Percentiles rank a stretch among this genome's conserved stretches.
Evolutionary conservation across 345 rosid species (phyloP).

Genomic region (Melaleuca alternifolia): DNA sequence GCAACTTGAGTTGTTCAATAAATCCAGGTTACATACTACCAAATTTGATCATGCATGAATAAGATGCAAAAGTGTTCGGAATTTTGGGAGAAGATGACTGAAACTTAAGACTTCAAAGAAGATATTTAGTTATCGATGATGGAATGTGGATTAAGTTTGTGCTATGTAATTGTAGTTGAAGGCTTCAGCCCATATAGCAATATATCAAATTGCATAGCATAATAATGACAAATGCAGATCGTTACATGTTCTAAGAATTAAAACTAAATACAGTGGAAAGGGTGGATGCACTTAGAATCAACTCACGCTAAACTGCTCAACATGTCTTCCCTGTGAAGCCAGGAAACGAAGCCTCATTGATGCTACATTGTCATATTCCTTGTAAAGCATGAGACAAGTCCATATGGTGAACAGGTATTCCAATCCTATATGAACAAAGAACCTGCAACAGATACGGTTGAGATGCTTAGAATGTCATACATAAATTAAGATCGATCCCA

Average conservation of each 20-base stretch:
- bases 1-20: not conserved
- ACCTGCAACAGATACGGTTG: slow-evolving; percentile 31
- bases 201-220: not conserved
- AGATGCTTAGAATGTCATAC: not conserved
- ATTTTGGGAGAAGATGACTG: not conserved
- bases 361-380: slow-evolving; percentile 68
- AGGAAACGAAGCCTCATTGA: slow-evolving; percentile 72
- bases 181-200: not conserved
- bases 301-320: slow-evolving; percentile 94
- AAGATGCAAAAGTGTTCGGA: not conserved
- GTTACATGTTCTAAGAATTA: not conserved
- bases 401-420: slow-evolving; percentile 78
- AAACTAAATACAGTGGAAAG: not conserved
- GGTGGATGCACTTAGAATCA: not conserved
- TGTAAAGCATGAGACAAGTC: slow-evolving; percentile 88
- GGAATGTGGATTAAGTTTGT: not conserved
- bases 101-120: not conserved
- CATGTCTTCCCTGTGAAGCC: slow-evolving; percentile 67
- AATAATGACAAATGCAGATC: not conserved
- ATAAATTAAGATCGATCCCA: not conserved
- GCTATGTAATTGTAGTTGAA: not conserved
- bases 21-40: not conserved
- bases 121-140: not conserved
- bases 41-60: not conserved
- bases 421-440: slow-evolving; percentile 81